Percentiles rank a stretch among this genome's conserved stretches.
Conservation (phyloP, 805 yeast genomes). For the Komagataella pseudopastoris region DNA sequence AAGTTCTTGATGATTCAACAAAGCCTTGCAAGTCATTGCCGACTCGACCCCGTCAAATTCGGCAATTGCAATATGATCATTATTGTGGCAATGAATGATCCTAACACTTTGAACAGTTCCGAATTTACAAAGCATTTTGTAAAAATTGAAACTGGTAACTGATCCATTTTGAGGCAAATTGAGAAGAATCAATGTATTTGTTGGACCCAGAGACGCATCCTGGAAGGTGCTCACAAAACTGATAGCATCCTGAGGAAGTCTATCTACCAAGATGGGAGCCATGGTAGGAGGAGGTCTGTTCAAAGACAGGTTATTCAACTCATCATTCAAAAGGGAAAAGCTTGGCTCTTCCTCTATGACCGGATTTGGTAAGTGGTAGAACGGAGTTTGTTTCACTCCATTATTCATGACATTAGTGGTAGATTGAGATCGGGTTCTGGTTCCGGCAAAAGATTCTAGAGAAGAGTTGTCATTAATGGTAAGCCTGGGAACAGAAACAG, state of each 20-base stretch:
- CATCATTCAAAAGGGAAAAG: background rate
- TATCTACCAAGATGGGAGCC: conserved; percentile 32
- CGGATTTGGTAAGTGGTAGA: background rate
- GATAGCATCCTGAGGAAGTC: conserved; percentile 42
- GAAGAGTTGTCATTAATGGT: background rate
- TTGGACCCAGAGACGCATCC: conserved; percentile 59
- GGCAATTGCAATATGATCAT: conserved; percentile 38
- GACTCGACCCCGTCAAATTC: conserved; percentile 61
- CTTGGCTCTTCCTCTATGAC: conserved; percentile 13
- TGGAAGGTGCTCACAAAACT: conserved; percentile 61
- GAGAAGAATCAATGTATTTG: conserved; percentile 64
- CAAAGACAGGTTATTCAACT: background rate
- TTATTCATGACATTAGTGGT: conserved; percentile 19
- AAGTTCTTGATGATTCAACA: conserved; percentile 70
- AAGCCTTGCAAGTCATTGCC: conserved; percentile 70
- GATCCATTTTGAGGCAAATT: conserved; percentile 47
- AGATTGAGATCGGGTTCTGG: conserved; percentile 37
- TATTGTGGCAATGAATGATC: conserved; percentile 28
- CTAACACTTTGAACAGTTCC: conserved; percentile 52
- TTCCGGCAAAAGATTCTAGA: background rate
- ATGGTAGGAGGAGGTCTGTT: conserved; percentile 1
- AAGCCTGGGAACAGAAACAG: conserved; percentile 5
- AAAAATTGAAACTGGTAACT: conserved; percentile 40
- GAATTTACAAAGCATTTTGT: conserved; percentile 39
- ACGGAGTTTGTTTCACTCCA: conserved; percentile 6